Conservation (phyloP, 768 basidiomycete species). For the Leccinum subgranulosum region DNA sequence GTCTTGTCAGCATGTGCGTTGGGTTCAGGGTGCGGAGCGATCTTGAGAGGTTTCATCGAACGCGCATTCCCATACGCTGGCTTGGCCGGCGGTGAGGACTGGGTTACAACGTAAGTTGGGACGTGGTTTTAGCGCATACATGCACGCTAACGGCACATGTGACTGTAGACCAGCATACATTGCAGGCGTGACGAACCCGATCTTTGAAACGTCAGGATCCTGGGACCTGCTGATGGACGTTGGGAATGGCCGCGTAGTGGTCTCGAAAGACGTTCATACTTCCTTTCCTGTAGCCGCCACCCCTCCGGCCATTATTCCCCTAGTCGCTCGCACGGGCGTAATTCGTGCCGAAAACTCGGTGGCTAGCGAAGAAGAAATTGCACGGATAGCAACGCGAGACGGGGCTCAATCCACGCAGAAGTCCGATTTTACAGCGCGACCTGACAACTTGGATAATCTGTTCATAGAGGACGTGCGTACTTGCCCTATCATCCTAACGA, state of each 20-base stretch:
- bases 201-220: slow-evolving; percentile 80
- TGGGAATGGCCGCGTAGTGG: slow-evolving; percentile 78
- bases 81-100: slow-evolving; percentile 81
- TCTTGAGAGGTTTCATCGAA: slow-evolving; percentile 83
- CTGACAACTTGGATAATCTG: slow-evolving; percentile 68
- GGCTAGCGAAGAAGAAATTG: slow-evolving; percentile 69
- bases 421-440: slow-evolving; percentile 52
- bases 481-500: neutral
- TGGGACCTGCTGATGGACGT: slow-evolving; percentile 97
- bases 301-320: slow-evolving; percentile 40
- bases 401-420: slow-evolving; percentile 54
- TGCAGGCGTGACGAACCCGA: slow-evolving; percentile 96
- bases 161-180: slow-evolving; percentile 79
- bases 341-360: slow-evolving; percentile 62
- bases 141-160: slow-evolving; percentile 7
- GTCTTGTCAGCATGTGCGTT: slow-evolving; percentile 94
- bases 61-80: slow-evolving; percentile 96
- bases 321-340: slow-evolving; percentile 55
- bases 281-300: slow-evolving; percentile 48
- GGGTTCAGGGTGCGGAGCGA: slow-evolving; percentile 83
- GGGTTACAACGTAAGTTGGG: slow-evolving; percentile 76
- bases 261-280: slow-evolving; percentile 78
- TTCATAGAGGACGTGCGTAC: slow-evolving; percentile 90
- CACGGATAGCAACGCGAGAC: slow-evolving; percentile 43
- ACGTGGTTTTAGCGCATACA: neutral